Base-by-base conservation (phyloP, 1,139 yeast species). In the Pneumocystis wakefieldiae region DNA sequence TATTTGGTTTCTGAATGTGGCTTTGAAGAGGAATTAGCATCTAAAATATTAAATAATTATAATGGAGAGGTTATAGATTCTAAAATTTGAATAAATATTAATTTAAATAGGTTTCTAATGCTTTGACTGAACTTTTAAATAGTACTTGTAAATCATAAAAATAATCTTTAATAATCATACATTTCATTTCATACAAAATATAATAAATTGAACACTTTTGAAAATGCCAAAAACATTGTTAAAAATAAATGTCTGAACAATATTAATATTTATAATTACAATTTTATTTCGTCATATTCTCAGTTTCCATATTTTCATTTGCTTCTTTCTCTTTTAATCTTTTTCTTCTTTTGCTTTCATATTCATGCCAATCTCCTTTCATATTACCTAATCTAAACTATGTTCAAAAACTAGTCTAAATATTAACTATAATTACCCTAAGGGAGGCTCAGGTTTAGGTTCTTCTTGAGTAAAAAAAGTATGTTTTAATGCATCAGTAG, bases 341-440 rank as follows among this genome's bases (percentile, higher is more conserved):
- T 37, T 24, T 37, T 57, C 80, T 84, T 75, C 84, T 85, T 74
- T 92, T 90, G 3, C 96, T 95, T 72, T 92, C 98, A 73, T 86
- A 91, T 72, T 92, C 98, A 72, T 92, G 98, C 95, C 97, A 91
- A 73, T 94, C 97, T 1, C 90, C 90, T 64, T 80, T 79, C 57
- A 85, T 76, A 17, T 80, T 81, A 61, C 79, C 76, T 68, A 85
- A 15, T 76, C 76, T 62, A 5, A 28, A 29, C 19, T 28, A 29
- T 37, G 32, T 14, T 24, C n/a, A 32, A 12, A 24, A 42, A 19
- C 29, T 3, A 29, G 3, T 28, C 19, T 19, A 57, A 37, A n/a
- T 19, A 37, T 53, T 57, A 28, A n/a, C 14, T 12, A n/a, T 32
- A 58, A 63, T 58, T 24, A 64, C 64, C 65, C 57, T 17, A 73